Base-by-base conservation (phyloP, 2,329 filamentous ascomycete species). In the Paraphaeosphaeria sporulosa region DNA sequence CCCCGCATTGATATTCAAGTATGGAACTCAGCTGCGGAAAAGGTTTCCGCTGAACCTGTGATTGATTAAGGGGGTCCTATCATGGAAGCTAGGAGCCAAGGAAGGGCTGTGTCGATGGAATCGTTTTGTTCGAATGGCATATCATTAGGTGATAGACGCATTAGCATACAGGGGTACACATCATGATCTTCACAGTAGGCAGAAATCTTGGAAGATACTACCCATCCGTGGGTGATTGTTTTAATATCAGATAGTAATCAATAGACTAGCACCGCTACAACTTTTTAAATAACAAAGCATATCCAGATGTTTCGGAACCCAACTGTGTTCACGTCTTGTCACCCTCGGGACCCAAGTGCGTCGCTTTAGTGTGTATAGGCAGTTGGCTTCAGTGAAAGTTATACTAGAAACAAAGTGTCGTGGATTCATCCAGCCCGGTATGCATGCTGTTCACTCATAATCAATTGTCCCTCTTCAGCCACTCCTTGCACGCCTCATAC, bases 1-100 rank as follows among this genome's bases (percentile, higher is more conserved):
- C 5, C 76, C 76, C 1, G 65, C 70, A 15, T 23, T 77, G 60
- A 59, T 78, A 8, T 77, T 72, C 50, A 67, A 64, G 54, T 78
- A 76, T 60, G 77, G 77, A 0, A 73, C 70, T 50, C 42, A 42
- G 5, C 54, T 78, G 25, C 58, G 73, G 30, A 71, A 72, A 57
- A 74, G 43, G 61, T 73, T 55, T 42, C 72, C 72, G 17, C 63
- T 76, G 1, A 67, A 71, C 40, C 19, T 75, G 59, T 69, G 57
- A 44, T 40, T n/a, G 17, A 5, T 15, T 13, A 4, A n/a, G 17
- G 7, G 17, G n/a, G 38, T 2, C 8, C 13, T 4, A 40, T n/a
- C n/a, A 19, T 9, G 27, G 30, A 36, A 43, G 19, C 23, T 46
- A 30, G 46, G 15, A 17, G 38, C 4, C 17, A 19, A 40, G 15